phyloP scores from a whole-genome alignment of 1,284 basidiomycete genomes.

The Papiliotrema nemorosa region DNA sequence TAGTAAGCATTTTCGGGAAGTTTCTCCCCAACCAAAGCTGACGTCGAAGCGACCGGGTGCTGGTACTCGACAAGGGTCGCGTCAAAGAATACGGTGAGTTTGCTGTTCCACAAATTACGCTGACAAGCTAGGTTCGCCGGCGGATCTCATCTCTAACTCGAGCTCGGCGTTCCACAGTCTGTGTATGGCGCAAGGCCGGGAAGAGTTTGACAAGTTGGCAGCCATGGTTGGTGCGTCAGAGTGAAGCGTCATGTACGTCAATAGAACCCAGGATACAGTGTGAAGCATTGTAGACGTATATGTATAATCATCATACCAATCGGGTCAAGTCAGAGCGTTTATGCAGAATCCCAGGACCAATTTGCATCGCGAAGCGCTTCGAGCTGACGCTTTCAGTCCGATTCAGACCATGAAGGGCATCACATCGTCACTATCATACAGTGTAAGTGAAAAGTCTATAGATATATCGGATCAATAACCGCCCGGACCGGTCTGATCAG shows the following conservation, averaged over 20 bases:
- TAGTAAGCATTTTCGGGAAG: constrained; percentile 22
- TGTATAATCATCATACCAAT: no score
- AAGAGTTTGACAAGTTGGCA: constrained; percentile 36
- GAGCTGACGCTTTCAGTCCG: no score
- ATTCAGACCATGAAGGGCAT: no score
- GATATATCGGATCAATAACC: constrained; percentile 18
- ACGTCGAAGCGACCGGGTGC: constrained; percentile 61
- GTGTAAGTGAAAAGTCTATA: no score
- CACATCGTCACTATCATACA: no score
- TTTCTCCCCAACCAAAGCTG: constrained; percentile 1
- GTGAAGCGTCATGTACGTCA: no score
- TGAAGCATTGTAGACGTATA: no score
- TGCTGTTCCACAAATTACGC: not conserved
- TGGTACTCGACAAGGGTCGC: constrained; percentile 68
- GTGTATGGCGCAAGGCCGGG: constrained; percentile 44
- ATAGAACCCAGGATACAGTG: no score
- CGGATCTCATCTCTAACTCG: constrained; percentile 25
- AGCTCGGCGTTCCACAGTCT: constrained; percentile 33
- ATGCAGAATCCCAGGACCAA: no score
- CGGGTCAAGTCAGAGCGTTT: no score
- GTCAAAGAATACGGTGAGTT: constrained; percentile 45
- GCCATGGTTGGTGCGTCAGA: not conserved
- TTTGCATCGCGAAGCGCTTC: no score
- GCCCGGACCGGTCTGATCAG: constrained; percentile 39
- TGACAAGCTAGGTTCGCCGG: constrained; percentile 24